Base-by-base conservation (phyloP, 148 eudicot species). In the Rhododendron molle region DNA sequence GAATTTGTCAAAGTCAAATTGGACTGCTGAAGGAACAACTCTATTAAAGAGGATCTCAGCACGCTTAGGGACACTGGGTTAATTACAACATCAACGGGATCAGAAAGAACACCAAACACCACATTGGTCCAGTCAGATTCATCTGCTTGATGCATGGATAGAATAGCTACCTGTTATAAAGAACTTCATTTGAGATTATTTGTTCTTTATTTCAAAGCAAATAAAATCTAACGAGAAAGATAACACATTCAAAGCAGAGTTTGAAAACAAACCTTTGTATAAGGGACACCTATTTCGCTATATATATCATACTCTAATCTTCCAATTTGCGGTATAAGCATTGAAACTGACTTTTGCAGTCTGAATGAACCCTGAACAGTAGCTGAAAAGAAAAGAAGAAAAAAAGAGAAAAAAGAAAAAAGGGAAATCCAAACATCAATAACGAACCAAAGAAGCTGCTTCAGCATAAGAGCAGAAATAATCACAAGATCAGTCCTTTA, bases 51-150 rank as follows among this genome's bases (percentile, higher is more conserved):
- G 38, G 91, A 86, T 84, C 88, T 89, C 86, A 93, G 81, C 88
- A 91, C 76, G 84, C 89, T 90, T 56, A 91, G 71, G 83, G 80
- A 88, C 79, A 88, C 91, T 44, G 90, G 82, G 36, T 87, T 88
- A 76, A 86, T 85, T 21, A 89, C 54, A 82, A 60, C 76, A 80
- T 88, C 86, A 44, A 81, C 85, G 69, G 91, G 91, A 80, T 89
- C 90, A 52, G 95, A 84, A 85, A 93, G 92, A 83, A 93, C 79
- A 28, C 95, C 93, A 44, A 93, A 93, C 43, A 90, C 86, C 79
- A 91, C 93, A 79, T 91, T 58, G 3, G 93, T 89, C 87, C 40
- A 86, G 92, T 90, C 89, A 88, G 90, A 80, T 74, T 81, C 85
- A 83, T 81, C 81, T 18, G 89, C 85, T 74, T 56, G 89, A 83